phyloP scores from a whole-genome alignment of 345 rosid genomes.

The Rubroshorea leprosula region DNA sequence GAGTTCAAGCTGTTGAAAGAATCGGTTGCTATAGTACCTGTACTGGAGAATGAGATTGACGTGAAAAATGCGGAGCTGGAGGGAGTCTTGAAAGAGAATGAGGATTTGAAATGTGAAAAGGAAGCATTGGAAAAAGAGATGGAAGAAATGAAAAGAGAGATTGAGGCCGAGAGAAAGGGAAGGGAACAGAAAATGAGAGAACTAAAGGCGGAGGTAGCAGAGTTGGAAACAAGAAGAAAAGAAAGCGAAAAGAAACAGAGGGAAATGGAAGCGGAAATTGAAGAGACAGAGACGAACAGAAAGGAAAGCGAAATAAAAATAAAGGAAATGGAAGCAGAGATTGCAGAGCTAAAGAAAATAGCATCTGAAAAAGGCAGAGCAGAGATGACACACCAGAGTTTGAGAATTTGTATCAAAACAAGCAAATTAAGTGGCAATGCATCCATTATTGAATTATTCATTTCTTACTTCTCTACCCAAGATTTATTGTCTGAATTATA shows the following conservation, averaged over 20 bases:
- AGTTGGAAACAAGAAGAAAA: slow-evolving; percentile 23
- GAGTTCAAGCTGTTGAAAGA: slow-evolving; percentile 66
- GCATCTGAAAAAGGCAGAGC: slow-evolving; percentile 21
- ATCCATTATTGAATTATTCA: no score
- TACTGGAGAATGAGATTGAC: slow-evolving; percentile 47
- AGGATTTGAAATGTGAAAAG: slow-evolving; percentile 43
- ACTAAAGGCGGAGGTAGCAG: slow-evolving; percentile 27
- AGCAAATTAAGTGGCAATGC: no score
- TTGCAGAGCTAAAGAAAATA: slow-evolving; percentile 49
- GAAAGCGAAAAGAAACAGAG: no score
- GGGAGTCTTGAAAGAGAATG: slow-evolving; percentile 23
- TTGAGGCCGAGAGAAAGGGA: slow-evolving; percentile 32
- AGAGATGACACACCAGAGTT: slow-evolving; percentile 23
- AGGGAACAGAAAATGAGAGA: slow-evolving; percentile 38
- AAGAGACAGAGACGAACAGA: no score
- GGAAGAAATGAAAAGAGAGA: slow-evolving; percentile 16
- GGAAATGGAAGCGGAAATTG: slow-evolving; percentile 26
- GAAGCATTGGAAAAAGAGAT: slow-evolving; percentile 33
- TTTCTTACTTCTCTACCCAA: no score
- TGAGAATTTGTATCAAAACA: no score
- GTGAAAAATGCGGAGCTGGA: slow-evolving; percentile 35
- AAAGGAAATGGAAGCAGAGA: slow-evolving; percentile 43
- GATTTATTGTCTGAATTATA: no score
- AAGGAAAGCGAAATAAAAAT: slow-evolving; percentile 31
- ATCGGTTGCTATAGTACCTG: slow-evolving; percentile 67